phyloP scores from a whole-genome alignment of 108 stramenopile genomes.

The Hondaea fermentalgiana region DNA sequence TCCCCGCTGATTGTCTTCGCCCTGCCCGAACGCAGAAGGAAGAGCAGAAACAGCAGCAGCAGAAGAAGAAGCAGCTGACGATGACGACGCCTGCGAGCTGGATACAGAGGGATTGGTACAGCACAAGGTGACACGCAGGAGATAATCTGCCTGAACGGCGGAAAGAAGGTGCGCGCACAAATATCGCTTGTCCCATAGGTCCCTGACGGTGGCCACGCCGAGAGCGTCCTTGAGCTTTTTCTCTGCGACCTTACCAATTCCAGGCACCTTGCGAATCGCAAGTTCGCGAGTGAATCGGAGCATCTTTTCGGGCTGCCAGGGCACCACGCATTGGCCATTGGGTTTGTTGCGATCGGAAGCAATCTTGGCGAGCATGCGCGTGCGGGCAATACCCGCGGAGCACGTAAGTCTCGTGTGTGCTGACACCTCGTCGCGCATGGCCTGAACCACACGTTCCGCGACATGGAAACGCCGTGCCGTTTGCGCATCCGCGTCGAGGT shows the following conservation, averaged over 20 bases:
- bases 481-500: not conserved
- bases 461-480: not conserved
- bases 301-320: constrained; percentile 46
- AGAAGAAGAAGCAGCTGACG: not conserved
- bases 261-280: constrained; percentile 61
- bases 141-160: not conserved
- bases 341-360: constrained; percentile 86
- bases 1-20: not conserved
- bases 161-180: constrained; percentile 40
- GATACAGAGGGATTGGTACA: not conserved
- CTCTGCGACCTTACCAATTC: constrained; percentile 86
- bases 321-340: constrained; percentile 81
- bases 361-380: constrained; percentile 81
- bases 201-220: constrained; percentile 62
- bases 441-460: constrained; percentile 31
- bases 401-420: constrained; percentile 71
- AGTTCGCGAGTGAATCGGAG: constrained; percentile 62
- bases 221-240: constrained; percentile 60
- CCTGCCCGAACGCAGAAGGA: not conserved
- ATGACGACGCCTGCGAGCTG: not conserved
- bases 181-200: constrained; percentile 64
- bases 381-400: constrained; percentile 81
- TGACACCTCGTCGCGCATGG: constrained; percentile 62
- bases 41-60: not conserved
- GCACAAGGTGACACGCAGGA: not conserved